Conservation (phyloP, 306 rosid species). For the Clitoria ternatea region DNA sequence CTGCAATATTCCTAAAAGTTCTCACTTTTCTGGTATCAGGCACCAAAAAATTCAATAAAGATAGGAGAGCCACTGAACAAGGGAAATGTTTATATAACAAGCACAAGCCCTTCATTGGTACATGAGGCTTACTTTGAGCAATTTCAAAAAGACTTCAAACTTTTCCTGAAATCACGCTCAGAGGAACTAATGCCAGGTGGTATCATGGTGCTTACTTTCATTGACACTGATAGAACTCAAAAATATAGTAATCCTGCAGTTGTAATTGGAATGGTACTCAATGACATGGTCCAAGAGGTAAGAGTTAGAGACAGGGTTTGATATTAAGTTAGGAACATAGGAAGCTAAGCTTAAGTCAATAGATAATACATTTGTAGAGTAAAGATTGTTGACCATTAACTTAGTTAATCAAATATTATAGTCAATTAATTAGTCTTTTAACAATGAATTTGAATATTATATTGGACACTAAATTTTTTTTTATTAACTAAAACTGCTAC, state of each 20-base stretch:
- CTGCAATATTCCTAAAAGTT: background rate
- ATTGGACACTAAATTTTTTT: too few relatives aligned
- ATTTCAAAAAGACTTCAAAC: slow-evolving; percentile 35
- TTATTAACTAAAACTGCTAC: too few relatives aligned
- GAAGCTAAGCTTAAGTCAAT: too few relatives aligned
- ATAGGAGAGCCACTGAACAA: background rate
- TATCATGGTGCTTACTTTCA: slow-evolving; percentile 31
- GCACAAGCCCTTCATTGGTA: slow-evolving; percentile 33
- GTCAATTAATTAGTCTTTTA: too few relatives aligned
- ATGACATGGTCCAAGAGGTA: slow-evolving; percentile 16
- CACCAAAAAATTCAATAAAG: background rate
- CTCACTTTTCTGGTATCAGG: background rate
- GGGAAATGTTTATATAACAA: slow-evolving; percentile 10
- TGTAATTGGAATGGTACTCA: slow-evolving; percentile 27
- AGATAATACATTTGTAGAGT: too few relatives aligned
- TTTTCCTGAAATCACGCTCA: slow-evolving; percentile 31
- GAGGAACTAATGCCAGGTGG: slow-evolving; percentile 41
- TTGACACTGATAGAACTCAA: slow-evolving; percentile 18
- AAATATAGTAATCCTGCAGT: slow-evolving; percentile 5
- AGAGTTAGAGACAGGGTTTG: too few relatives aligned
- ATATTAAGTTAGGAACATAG: too few relatives aligned
- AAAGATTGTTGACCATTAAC: too few relatives aligned
- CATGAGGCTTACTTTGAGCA: slow-evolving; percentile 27
- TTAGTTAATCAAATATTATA: too few relatives aligned
- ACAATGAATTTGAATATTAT: too few relatives aligned